A percentile compares a stretch with the other conserved stretches of the same genome.
These are phyloP conservation scores for Golubevia pallescens DNA, from an alignment of 1,284 basidiomycete genomes.

Conservation along the genomic window DNA sequence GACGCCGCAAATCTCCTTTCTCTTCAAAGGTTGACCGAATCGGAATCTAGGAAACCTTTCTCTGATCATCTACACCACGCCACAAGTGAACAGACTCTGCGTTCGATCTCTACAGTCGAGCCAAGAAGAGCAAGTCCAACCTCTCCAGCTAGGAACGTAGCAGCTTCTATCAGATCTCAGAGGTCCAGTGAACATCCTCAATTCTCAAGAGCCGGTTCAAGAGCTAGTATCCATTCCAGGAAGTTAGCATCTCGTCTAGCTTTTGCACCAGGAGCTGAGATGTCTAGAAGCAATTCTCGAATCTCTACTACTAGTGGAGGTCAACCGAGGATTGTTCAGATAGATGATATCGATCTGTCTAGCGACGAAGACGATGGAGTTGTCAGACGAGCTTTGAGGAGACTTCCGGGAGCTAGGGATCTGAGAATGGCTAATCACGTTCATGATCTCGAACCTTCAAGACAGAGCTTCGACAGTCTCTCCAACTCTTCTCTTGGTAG, in stretches of 20 bases:
- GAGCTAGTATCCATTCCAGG: background rate
- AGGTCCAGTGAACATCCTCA: background rate
- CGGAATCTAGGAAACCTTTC: background rate
- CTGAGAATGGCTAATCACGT: conserved; percentile 46
- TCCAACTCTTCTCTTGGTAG: conserved; percentile 7
- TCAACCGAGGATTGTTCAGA: conserved; percentile 45
- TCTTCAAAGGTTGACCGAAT: background rate
- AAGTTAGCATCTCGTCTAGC: background rate
- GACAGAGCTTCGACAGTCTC: conserved; percentile 33
- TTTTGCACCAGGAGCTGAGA: background rate
- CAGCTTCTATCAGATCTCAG: background rate
- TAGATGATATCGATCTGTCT: conserved; percentile 57
- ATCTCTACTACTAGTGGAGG: background rate
- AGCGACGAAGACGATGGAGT: conserved; percentile 56
- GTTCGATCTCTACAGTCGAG: conserved; percentile 20
- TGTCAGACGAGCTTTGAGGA: conserved; percentile 41
- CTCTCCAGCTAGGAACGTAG: background rate
- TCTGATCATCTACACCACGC: conserved; percentile 34
- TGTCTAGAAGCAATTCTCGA: background rate
- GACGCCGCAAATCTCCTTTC: background rate
- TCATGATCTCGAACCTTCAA: conserved; percentile 27
- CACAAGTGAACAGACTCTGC: conserved; percentile 41
- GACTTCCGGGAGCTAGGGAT: conserved; percentile 50
- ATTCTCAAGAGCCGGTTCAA: background rate
- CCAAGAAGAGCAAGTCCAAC: background rate